A percentile compares a stretch with the other conserved stretches of the same genome.
Evolutionary conservation across 2,329 filamentous ascomycete genomes (phyloP).

Genomic region (Ampelomyces quisqualis): DNA sequence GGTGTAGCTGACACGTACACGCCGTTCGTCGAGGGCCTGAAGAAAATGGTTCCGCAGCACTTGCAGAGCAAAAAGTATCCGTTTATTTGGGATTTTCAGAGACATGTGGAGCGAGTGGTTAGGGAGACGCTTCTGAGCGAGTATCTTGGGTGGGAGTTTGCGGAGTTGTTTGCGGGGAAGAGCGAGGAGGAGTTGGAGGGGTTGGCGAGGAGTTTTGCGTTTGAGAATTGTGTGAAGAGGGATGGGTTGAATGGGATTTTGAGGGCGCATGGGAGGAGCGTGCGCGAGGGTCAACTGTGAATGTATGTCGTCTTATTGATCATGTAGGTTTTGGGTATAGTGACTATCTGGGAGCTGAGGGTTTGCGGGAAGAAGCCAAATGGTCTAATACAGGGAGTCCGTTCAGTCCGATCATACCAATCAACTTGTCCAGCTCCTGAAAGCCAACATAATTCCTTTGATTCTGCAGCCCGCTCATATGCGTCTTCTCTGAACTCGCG

Average conservation of each 20-base stretch:
- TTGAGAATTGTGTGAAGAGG: conserved; percentile 12
- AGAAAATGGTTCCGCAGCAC: conserved; percentile 11
- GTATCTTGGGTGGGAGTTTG: conserved; percentile 13
- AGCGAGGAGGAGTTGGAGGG: conserved; percentile 12
- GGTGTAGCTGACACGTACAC: conserved; percentile 12
- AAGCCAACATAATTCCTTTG: too few species aligned
- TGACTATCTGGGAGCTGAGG: too few species aligned
- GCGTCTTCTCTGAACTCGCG: too few species aligned
- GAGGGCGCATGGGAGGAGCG: too few species aligned
- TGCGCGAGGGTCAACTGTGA: too few species aligned
- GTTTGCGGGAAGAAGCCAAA: too few species aligned
- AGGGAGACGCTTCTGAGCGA: conserved; percentile 12
- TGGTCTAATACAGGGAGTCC: too few species aligned
- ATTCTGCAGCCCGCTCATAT: too few species aligned
- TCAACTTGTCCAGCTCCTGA: too few species aligned
- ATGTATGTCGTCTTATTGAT: too few species aligned
- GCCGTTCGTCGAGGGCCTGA: conserved; percentile 9
- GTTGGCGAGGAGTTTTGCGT: conserved; percentile 8
- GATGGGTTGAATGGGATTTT: conserved; percentile 8
- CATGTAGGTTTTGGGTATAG: too few species aligned
- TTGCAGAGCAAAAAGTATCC: conserved; percentile 15
- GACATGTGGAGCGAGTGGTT: conserved; percentile 11
- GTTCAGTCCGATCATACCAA: too few species aligned
- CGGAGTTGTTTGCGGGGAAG: conserved; percentile 12
- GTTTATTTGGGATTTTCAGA: conserved; percentile 8